These are phyloP conservation scores for Phytophthora palmivora DNA, from an alignment of 352 stramenopile species.

Conservation along the genomic window DNA sequence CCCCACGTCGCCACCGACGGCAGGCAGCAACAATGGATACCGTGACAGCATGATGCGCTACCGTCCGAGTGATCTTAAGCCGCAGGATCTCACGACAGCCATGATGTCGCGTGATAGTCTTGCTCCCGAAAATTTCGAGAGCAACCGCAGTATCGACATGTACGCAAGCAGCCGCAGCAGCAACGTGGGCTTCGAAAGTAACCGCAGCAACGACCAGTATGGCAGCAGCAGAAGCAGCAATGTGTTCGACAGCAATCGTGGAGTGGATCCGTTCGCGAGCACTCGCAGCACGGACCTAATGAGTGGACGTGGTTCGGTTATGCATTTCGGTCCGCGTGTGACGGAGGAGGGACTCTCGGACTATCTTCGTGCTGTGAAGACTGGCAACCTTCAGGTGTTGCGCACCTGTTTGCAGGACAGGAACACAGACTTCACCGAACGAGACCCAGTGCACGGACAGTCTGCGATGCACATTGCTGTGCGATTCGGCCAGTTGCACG, in stretches of 20 bases:
- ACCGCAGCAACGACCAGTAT: slow-evolving; percentile 24
- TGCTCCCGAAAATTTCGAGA: slow-evolving; percentile 41
- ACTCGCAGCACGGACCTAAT: slow-evolving; percentile 34
- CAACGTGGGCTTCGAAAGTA: slow-evolving; percentile 27
- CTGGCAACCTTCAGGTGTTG: slow-evolving; percentile 68
- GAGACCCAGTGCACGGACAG: slow-evolving; percentile 77
- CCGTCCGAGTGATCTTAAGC: slow-evolving; percentile 68
- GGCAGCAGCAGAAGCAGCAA: slow-evolving; percentile 27
- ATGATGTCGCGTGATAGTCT: slow-evolving; percentile 68
- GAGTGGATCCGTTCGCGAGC: slow-evolving; percentile 29
- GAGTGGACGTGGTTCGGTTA: slow-evolving; percentile 51
- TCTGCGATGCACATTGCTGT: slow-evolving; percentile 83
- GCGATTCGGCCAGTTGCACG: slow-evolving; percentile 79
- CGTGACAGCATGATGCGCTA: slow-evolving; percentile 81
- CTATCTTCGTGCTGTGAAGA: slow-evolving; percentile 71
- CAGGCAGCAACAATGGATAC: slow-evolving; percentile 33
- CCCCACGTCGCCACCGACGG: slow-evolving; percentile 21
- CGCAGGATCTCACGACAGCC: slow-evolving; percentile 49
- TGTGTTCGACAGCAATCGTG: slow-evolving; percentile 32
- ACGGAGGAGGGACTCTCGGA: slow-evolving; percentile 67
- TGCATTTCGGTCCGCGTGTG: slow-evolving; percentile 54
- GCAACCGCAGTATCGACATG: too few relatives aligned
- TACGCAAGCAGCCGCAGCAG: slow-evolving; percentile 39
- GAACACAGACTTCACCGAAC: slow-evolving; percentile 66
- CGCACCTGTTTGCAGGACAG: slow-evolving; percentile 61